Evolutionary conservation across 768 basidiomycete genomes (phyloP).

Genomic region (Xanthoconium purpureum): DNA sequence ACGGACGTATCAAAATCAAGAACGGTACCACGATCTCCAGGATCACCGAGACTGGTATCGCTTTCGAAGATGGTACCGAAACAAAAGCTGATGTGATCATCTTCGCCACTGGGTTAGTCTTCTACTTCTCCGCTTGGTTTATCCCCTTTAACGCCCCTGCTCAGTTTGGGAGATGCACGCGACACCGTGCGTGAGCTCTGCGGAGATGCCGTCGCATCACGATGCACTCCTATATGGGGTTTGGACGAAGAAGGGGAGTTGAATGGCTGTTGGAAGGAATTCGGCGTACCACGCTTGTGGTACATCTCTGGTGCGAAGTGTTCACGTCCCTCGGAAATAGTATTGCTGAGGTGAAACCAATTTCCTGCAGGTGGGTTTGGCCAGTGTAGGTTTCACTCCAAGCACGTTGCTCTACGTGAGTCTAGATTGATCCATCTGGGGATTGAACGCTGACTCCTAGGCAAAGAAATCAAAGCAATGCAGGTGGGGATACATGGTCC

Average conservation of each 20-base stretch:
- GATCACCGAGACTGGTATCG: slow-evolving; percentile 25
- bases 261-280: slow-evolving; percentile 33
- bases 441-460: neutral
- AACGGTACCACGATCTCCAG: slow-evolving; percentile 32
- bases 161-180: slow-evolving; percentile 43
- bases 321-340: neutral
- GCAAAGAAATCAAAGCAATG: slow-evolving; percentile 18
- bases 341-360: neutral
- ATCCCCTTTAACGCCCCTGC: neutral
- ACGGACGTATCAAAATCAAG: slow-evolving; percentile 49
- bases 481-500: slow-evolving; percentile 9
- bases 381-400: slow-evolving; percentile 5
- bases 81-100: slow-evolving; percentile 25
- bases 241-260: slow-evolving; percentile 60
- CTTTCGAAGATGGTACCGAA: slow-evolving; percentile 25
- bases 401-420: slow-evolving; percentile 14
- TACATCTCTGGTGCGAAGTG: neutral
- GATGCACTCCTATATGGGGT: slow-evolving; percentile 55
- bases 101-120: slow-evolving; percentile 20
- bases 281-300: slow-evolving; percentile 9
- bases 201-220: slow-evolving; percentile 40
- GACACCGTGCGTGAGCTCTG: slow-evolving; percentile 40
- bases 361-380: neutral
- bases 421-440: neutral
- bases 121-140: neutral